Base-by-base conservation (phyloP, 129 eudicot genomes). In the Flaveria linearis region DNA sequence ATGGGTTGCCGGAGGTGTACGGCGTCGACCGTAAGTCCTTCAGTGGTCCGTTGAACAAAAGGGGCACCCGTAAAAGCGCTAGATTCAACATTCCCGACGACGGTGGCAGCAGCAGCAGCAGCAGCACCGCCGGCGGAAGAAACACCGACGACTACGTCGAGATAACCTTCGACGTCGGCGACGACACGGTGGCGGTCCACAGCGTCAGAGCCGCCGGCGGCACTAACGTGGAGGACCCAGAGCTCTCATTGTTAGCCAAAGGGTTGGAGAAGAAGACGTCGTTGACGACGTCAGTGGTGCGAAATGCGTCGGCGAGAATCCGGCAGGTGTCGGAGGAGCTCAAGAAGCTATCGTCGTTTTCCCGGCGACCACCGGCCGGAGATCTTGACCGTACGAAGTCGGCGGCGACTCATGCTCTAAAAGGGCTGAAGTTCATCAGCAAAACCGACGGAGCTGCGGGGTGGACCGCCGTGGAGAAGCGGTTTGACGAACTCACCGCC, bases 291-390 rank as follows among this genome's bases (percentile, higher is more conserved):
- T 9, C 75, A 0, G 67, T 74, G 25, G 87, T 85, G 16, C 52
- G 82, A 49, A 90, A 75, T 72, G 87, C 96, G 5, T 90, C 92
- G 12, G 83, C 85, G 1, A 79, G 78, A 62, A 67, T 89, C 45
- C 74, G 72, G 81, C 91, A 84, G 58, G 88, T 90, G 43, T 83
- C 89, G 11, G 85, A 87, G 23, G 89, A 82, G 83, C 83, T 89
- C 14, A 87, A 81, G 79, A 77, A 76, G 10, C 36, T 89, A 80
- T 82, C 91, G 3, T 50, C 75, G 7, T 15, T 70, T 26, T 63
- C 69, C 5, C 9, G 20, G 10, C 69, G 46, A 2, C 45, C 20
- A 33, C 46, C 23, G 12, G 69, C 13, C 5, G 46, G 46, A 2
- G 18, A 15, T 63, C 30, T 9, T 63, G 69, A 63, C 69, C 45